These are phyloP conservation scores for Agaricus subrufescens DNA, from an alignment of 768 basidiomycete species.

Conservation along the genomic window DNA sequence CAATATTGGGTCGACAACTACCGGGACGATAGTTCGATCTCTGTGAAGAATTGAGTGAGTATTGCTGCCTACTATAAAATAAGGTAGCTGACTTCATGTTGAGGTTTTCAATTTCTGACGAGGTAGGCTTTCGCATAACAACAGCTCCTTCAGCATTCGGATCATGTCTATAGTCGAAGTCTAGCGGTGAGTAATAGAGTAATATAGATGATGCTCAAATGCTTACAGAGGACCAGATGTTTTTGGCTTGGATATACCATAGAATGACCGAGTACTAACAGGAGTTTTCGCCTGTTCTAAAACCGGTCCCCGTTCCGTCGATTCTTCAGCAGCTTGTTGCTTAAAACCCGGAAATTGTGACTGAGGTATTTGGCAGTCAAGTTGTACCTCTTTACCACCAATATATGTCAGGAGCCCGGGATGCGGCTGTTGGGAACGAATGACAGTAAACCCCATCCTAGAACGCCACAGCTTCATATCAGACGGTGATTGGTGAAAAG, in stretches of 20 bases:
- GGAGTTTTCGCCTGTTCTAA: conserved; percentile 16
- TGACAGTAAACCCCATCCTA: conserved; percentile 59
- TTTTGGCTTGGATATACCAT: conserved; percentile 38
- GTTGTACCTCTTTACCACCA: conserved; percentile 57
- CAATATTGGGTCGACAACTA: conserved; percentile 89
- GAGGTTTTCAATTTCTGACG: conserved; percentile 57
- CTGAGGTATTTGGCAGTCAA: conserved; percentile 46
- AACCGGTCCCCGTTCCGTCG: background rate
- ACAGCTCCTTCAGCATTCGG: conserved; percentile 73
- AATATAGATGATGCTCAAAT: background rate
- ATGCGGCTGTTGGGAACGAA: conserved; percentile 53
- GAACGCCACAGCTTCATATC: background rate
- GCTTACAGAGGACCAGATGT: conserved; percentile 43
- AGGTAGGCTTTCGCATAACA: conserved; percentile 78
- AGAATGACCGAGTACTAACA: conserved; percentile 46
- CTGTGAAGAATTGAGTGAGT: conserved; percentile 29
- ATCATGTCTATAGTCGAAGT: conserved; percentile 52
- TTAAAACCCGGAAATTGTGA: conserved; percentile 47
- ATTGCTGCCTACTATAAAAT: background rate
- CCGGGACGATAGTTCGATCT: conserved; percentile 60
- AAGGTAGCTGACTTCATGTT: conserved; percentile 58
- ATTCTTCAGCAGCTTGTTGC: conserved; percentile 5
- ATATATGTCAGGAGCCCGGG: conserved; percentile 41
- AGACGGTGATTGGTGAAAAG: background rate
- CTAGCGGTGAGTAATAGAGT: too few species aligned